Percentiles rank a stretch among this genome's conserved stretches.
These are phyloP conservation scores for Pterulicium gracile DNA, from an alignment of 1,284 basidiomycete species.

Conservation along the genomic window DNA sequence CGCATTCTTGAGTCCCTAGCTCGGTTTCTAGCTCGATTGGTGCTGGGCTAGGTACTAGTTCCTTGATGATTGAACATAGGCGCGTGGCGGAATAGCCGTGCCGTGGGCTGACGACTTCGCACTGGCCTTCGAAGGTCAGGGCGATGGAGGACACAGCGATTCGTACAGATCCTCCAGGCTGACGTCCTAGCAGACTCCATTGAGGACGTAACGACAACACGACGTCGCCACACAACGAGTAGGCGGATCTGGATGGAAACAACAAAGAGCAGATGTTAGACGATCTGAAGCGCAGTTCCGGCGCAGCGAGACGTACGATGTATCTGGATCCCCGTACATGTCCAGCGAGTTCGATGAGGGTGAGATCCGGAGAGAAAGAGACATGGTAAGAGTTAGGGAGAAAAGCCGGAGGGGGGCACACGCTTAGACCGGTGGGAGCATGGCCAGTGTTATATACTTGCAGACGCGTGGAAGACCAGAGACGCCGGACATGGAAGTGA, in stretches of 20 bases:
- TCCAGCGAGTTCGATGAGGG: slow-evolving; percentile 31
- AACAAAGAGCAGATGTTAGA: slow-evolving; percentile 6
- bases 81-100: slow-evolving; percentile 54
- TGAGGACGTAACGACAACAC: slow-evolving; percentile 43
- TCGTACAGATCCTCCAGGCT: slow-evolving; percentile 31
- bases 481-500: neutral
- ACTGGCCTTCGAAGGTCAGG: slow-evolving; percentile 69
- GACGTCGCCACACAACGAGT: slow-evolving; percentile 69
- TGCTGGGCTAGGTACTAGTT: slow-evolving; percentile 40
- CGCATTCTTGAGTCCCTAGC: slow-evolving; percentile 40
- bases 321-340: slow-evolving; percentile 59
- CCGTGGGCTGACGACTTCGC: slow-evolving; percentile 45
- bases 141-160: slow-evolving; percentile 54
- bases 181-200: slow-evolving; percentile 37
- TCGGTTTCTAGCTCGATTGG: slow-evolving; percentile 54
- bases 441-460: no score
- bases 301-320: slow-evolving; percentile 30
- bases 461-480: no score
- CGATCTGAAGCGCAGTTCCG: slow-evolving; percentile 3
- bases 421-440: no score
- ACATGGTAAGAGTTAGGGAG: neutral
- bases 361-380: neutral
- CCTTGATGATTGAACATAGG: slow-evolving; percentile 52
- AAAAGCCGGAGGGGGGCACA: no score
- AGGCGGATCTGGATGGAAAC: slow-evolving; percentile 41